phyloP scores from a whole-genome alignment of 495 filamentous ascomycete species.

The Annulohypoxylon bovei region DNA sequence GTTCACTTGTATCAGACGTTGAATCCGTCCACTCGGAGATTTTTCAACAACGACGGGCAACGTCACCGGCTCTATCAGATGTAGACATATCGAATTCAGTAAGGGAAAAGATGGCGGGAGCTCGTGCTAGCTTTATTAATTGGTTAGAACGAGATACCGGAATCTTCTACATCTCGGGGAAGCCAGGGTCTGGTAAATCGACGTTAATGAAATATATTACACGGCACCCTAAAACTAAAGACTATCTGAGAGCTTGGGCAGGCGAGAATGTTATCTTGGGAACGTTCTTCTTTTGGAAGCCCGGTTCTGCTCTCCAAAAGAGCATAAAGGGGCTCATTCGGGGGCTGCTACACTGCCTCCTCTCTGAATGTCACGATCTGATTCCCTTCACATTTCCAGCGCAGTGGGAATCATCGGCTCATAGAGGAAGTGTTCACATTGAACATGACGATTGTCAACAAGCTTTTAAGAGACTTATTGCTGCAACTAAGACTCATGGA shows the following conservation, averaged over 20 bases:
- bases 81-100: not conserved
- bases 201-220: conserved; percentile 57
- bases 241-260: conserved; percentile 45
- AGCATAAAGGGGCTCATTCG: conserved; percentile 54
- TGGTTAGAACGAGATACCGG: conserved; percentile 48
- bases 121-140: conserved; percentile 30
- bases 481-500: not conserved
- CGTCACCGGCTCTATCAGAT: not conserved
- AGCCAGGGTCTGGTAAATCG: conserved; percentile 58
- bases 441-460: conserved; percentile 26
- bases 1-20: not conserved
- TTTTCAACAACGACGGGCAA: not conserved
- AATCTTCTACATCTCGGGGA: conserved; percentile 53
- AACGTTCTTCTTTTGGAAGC: conserved; percentile 61
- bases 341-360: conserved; percentile 51
- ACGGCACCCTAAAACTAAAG: conserved; percentile 24
- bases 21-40: not conserved
- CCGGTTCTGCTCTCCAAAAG: conserved; percentile 52
- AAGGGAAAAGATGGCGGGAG: not conserved
- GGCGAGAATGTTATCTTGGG: conserved; percentile 44
- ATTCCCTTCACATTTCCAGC: conserved; percentile 38
- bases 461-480: conserved; percentile 21
- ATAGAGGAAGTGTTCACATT: conserved; percentile 11
- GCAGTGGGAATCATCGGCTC: conserved; percentile 15
- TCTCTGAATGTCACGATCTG: conserved; percentile 43